Percentiles rank a stretch among this genome's conserved stretches.
phyloP scores from a whole-genome alignment of 305 asterid species.

The Fraxinus sp. region DNA sequence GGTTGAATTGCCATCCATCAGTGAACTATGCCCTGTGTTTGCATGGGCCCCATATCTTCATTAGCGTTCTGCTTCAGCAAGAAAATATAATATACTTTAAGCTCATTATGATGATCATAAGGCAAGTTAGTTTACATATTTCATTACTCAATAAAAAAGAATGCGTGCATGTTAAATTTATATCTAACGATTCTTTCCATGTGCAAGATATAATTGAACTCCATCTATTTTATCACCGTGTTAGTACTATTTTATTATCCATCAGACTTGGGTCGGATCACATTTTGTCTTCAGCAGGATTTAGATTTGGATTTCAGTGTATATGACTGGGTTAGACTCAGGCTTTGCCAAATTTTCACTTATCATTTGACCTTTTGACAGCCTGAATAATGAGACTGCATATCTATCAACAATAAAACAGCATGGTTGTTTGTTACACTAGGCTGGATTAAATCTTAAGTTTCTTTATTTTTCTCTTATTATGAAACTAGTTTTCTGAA shows the following conservation, averaged over 20 bases:
- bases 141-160: neutral
- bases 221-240: neutral
- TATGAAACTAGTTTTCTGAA: conserved; percentile 19
- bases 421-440: neutral
- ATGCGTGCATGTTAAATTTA: neutral
- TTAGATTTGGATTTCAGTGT: neutral
- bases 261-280: neutral
- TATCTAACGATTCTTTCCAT: neutral
- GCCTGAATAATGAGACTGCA: neutral
- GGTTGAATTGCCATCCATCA: neutral
- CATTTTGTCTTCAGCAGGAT: conserved; percentile 1
- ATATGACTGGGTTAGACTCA: neutral
- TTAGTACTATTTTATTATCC: neutral
- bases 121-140: neutral
- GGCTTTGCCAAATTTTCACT: neutral
- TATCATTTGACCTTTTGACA: conserved; percentile 3
- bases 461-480: conserved; percentile 18
- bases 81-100: conserved; percentile 3
- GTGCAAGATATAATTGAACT: neutral
- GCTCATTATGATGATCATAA: neutral
- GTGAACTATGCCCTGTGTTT: neutral
- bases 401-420: neutral
- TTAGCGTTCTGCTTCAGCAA: neutral
- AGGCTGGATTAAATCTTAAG: conserved; percentile 12
- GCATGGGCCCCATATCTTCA: neutral